Percentiles rank a stretch among this genome's conserved stretches.
Conservation (phyloP, 2,329 filamentous ascomycete species). For the Epicoccum nigrum region DNA sequence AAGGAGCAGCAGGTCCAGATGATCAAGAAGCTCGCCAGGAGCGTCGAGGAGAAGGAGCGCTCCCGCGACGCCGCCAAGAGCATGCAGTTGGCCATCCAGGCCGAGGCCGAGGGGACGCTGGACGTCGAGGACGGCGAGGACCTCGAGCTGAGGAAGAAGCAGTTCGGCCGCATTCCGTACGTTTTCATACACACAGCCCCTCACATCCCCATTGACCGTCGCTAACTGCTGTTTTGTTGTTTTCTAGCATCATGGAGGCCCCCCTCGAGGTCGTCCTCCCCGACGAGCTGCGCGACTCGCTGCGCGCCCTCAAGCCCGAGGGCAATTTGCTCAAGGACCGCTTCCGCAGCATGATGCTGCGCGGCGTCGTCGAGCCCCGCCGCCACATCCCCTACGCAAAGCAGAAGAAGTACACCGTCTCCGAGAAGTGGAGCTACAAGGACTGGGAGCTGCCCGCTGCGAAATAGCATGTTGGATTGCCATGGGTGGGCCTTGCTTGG, state of each 20-base stretch:
- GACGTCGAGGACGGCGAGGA: slow-evolving; percentile 48
- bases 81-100: slow-evolving; percentile 27
- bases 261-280: slow-evolving; percentile 57
- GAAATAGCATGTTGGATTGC: slow-evolving; percentile 4
- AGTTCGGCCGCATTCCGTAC: slow-evolving; percentile 69
- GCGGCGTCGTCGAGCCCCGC: slow-evolving; percentile 86
- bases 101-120: slow-evolving; percentile 30
- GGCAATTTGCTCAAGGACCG: slow-evolving; percentile 94
- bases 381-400: slow-evolving; percentile 80
- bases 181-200: slow-evolving; percentile 18
- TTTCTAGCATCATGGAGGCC: slow-evolving; percentile 75
- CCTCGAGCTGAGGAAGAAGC: slow-evolving; percentile 66
- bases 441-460: slow-evolving; percentile 71
- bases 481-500: too few relatives aligned
- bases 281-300: slow-evolving; percentile 58
- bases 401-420: slow-evolving; percentile 79
- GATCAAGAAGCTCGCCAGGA: slow-evolving; percentile 72
- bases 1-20: slow-evolving; percentile 73
- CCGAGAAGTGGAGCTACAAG: slow-evolving; percentile 98
- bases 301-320: slow-evolving; percentile 74
- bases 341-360: slow-evolving; percentile 85
- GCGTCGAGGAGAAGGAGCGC: slow-evolving; percentile 65
- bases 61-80: slow-evolving; percentile 36
- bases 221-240: too few relatives aligned
- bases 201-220: too few relatives aligned